Base-by-base conservation (phyloP, 257 asterid species). In the Primulina tabacum region DNA sequence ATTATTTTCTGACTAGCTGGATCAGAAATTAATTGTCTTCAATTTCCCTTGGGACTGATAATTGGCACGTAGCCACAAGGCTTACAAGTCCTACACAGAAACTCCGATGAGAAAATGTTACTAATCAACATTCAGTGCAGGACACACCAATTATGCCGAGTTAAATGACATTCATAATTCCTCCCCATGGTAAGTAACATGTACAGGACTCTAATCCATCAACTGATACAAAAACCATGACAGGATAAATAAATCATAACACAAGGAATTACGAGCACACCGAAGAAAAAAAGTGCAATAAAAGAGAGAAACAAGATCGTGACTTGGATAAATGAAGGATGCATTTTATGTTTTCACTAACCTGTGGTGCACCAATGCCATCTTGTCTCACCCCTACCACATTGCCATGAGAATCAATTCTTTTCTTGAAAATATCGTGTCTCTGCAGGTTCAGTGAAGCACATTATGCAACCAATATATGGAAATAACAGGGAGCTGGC, bases 321-420 rank as follows among this genome's bases (percentile, higher is more conserved):
- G 69, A 34, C 56, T 61, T 65, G 70, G 60, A 67, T 17, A 50
- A 69, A 56, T 28, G 55, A 28, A 73, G 37, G 20, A 70, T n/a
- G 53, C 34, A 40, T 50, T 16, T 32, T 30, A 71, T 67, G 65
- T 26, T 72, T 73, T 66, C 62, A 78, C 82, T 57, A 62, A 94
- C 99, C 97, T 85, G 84, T 62, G 98, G 92, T 17, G 98, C 96
- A 74, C 99, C 99, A 73, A 94, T 91, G 72, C 90, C 92, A 29
- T 89, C 97, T 76, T 85, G 95, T 71, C 86, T 87, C 38, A 76
- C 79, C 77, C 88, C 92, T 53, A 91, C 87, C 77, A 91, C 98
- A 73, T 84, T 85, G 68, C 92, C 95, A 71, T 82, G 88, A 67
- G 92, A 77, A 86, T 92, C 94, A 34, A 94, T 88, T 79, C 99